These are phyloP conservation scores for Solanum chilense DNA, from an alignment of 257 asterid species.

Conservation along the genomic window DNA sequence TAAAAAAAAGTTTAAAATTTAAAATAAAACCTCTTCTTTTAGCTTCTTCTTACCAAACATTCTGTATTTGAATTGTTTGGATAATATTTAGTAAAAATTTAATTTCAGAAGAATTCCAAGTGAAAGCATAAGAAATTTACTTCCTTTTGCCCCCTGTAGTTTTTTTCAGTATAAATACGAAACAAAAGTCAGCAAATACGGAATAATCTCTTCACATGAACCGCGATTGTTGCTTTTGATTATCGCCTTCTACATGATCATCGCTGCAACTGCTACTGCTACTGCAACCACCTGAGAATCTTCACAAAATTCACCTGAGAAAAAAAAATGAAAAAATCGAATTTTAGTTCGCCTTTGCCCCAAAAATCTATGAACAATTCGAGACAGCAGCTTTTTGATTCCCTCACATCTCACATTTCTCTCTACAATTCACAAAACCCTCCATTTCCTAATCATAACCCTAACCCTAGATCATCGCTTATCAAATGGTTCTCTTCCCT, in stretches of 20 bases:
- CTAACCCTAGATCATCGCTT: slow-evolving; percentile 40
- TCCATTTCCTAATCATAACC: slow-evolving; percentile 14
- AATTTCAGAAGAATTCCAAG: background rate
- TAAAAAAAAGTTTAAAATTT: background rate
- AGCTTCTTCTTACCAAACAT: background rate
- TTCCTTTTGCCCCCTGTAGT: background rate
- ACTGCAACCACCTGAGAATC: background rate
- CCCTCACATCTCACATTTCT: slow-evolving; percentile 83
- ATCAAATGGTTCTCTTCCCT: slow-evolving; percentile 87
- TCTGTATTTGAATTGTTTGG: background rate
- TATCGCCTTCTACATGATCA: background rate
- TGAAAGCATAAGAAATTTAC: background rate
- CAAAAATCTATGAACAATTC: slow-evolving; percentile 2
- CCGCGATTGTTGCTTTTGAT: background rate
- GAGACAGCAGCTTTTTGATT: slow-evolving; percentile 54
- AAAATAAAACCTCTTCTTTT: background rate
- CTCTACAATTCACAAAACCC: slow-evolving; percentile 44
- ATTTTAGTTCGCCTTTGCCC: background rate
- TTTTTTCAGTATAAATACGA: background rate
- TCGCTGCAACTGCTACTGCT: background rate
- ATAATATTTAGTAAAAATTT: background rate
- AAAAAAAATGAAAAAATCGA: background rate
- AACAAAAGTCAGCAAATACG: background rate
- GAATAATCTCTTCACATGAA: background rate
- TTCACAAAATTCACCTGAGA: background rate